Base-by-base conservation (phyloP, 768 basidiomycete genomes). In the Lactifluus volemus region DNA sequence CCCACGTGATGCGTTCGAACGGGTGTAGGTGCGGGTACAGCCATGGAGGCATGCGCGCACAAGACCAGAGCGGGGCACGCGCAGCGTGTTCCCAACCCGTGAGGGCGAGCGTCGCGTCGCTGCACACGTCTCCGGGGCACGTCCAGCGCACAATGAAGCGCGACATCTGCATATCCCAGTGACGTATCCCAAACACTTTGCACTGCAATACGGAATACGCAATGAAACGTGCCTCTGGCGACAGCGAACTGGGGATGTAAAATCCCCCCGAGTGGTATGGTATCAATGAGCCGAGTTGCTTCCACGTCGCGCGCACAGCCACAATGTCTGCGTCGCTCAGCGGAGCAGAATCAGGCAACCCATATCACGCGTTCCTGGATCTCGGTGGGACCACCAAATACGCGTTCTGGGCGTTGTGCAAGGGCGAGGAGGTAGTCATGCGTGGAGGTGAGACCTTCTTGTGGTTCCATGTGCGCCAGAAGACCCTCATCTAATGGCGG, bases 1-100 rank as follows among this genome's bases (percentile, higher is more conserved):
- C 65, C 65, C 69, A 67, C 36, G 67, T 58, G 47, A 71, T 60
- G 30, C 61, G 63, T 49, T 69, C 70, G 58, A 61, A 58, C 29
- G 64, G 60, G 38, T 60, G 61, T 5, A 65, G 36, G 57, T 59
- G 66, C 17, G 65, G 68, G 32, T 45, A 36, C 30, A 72, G 58
- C 69, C 70, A 72, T 34, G 62, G 62, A 14, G 71, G 71, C 65
- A 72, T 63, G 55, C 70, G 69, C 36, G 71, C 71, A 52, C 72
- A 72, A 19, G 72, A 70, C 71, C 71, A 72, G 25, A 71, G 66
- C 34, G 71, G 72, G 9, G 70, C 71, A 9, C 70, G 67, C 45
- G 60, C 52, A 17, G 71, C 70, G 53, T 72, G 63, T 53, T 72
- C 71, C 71, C 71, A 72, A 36, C 71, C 71, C 19, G 71, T 72